Evolutionary conservation across 306 rosid species (phyloP).

Genomic region (Psophocarpus tetragonolobus): DNA sequence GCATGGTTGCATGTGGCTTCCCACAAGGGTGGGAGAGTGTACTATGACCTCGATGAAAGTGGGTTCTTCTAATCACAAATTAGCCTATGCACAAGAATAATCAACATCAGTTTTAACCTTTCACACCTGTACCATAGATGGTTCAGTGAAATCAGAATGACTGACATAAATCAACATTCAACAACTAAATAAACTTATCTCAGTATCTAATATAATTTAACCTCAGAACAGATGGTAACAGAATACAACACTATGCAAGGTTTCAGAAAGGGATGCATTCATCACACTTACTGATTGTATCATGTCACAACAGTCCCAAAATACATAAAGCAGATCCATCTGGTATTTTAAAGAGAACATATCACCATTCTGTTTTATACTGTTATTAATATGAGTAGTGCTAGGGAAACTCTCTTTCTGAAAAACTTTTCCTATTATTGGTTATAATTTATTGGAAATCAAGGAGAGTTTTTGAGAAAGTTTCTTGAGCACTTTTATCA

Average conservation of each 20-base stretch:
- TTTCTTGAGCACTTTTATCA: too few species aligned
- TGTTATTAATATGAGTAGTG: too few species aligned
- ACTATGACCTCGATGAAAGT: slow-evolving; percentile 43
- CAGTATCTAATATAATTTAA: slow-evolving; percentile 6
- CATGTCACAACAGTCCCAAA: neutral
- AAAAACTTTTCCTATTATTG: too few species aligned
- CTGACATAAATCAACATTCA: neutral
- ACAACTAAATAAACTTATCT: slow-evolving; percentile 17
- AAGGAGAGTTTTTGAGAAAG: too few species aligned
- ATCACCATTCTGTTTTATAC: slow-evolving; percentile 21
- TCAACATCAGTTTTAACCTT: neutral
- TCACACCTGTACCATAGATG: slow-evolving; percentile 19
- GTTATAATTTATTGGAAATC: too few species aligned
- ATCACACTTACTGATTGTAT: neutral
- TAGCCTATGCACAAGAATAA: slow-evolving; percentile 22
- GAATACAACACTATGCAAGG: neutral
- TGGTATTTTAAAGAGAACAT: neutral
- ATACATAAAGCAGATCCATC: slow-evolving; percentile 14
- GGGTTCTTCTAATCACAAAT: slow-evolving; percentile 28
- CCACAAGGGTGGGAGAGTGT: slow-evolving; percentile 18
- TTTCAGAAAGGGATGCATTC: slow-evolving; percentile 16
- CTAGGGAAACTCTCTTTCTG: too few species aligned
- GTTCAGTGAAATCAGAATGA: slow-evolving; percentile 28
- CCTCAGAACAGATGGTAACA: slow-evolving; percentile 3
- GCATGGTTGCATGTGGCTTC: slow-evolving; percentile 44